These are phyloP conservation scores for Penicillium sp. DNA, from an alignment of 2,329 filamentous ascomycete genomes.

Conservation along the genomic window DNA sequence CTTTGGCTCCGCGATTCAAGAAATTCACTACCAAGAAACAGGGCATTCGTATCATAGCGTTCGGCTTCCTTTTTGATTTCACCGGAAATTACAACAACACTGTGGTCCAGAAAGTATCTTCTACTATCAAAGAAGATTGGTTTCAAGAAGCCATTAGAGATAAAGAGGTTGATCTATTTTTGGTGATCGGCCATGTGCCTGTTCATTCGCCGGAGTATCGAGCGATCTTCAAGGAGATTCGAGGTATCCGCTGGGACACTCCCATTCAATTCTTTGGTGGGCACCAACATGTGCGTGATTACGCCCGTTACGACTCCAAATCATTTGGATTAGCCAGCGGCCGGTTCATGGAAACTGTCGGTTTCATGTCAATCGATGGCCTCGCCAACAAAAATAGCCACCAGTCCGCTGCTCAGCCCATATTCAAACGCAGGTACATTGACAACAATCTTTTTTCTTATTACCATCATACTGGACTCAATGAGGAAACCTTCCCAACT, in stretches of 20 bases:
- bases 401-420: slow-evolving; percentile 39
- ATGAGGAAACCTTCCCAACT: slow-evolving; percentile 72
- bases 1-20: slow-evolving; percentile 77
- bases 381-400: slow-evolving; percentile 45
- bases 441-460: slow-evolving; percentile 90
- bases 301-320: slow-evolving; percentile 72
- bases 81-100: slow-evolving; percentile 88
- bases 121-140: slow-evolving; percentile 81
- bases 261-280: slow-evolving; percentile 92
- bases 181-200: slow-evolving; percentile 83
- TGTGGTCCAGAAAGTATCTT: slow-evolving; percentile 72
- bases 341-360: slow-evolving; percentile 91
- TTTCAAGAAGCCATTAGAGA: slow-evolving; percentile 83
- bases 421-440: slow-evolving; percentile 79
- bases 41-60: slow-evolving; percentile 76
- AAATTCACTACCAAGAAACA: slow-evolving; percentile 92
- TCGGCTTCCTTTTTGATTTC: slow-evolving; percentile 96
- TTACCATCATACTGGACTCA: slow-evolving; percentile 73
- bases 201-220: slow-evolving; percentile 78
- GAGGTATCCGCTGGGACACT: slow-evolving; percentile 71
- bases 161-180: slow-evolving; percentile 75
- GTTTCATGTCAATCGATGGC: slow-evolving; percentile 84
- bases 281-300: slow-evolving; percentile 85
- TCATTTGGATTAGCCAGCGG: slow-evolving; percentile 82
- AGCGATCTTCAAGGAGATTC: slow-evolving; percentile 73